Conservation (phyloP, 1,284 basidiomycete species). For the Takashimella tepidaria region DNA sequence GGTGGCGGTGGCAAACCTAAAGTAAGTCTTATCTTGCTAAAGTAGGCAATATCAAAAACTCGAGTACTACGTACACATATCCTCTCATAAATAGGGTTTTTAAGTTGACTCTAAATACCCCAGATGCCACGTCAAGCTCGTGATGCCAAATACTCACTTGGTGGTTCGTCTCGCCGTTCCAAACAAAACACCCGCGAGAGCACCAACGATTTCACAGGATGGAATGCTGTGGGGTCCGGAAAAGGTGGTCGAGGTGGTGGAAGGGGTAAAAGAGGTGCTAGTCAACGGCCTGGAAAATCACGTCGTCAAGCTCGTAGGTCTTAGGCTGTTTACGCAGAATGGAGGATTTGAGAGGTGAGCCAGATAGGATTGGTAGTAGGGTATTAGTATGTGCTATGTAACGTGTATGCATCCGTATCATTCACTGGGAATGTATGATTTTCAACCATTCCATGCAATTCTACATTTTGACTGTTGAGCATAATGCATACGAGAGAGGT, state of each 20-base stretch:
- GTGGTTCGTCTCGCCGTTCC: constrained; percentile 57
- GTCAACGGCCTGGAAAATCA: constrained; percentile 32
- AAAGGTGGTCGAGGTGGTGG: constrained; percentile 44
- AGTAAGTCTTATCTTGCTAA: constrained; percentile 23
- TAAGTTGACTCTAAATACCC: neutral
- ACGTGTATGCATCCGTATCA: too few relatives aligned
- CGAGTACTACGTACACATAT: neutral
- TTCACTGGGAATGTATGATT: too few relatives aligned
- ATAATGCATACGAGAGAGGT: too few relatives aligned
- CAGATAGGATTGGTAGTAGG: too few relatives aligned
- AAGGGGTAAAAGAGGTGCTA: constrained; percentile 42
- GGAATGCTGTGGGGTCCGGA: constrained; percentile 47
- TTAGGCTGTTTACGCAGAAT: too few relatives aligned
- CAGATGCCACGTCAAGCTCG: constrained; percentile 61
- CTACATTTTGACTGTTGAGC: too few relatives aligned
- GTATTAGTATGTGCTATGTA: too few relatives aligned
- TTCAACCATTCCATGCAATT: too few relatives aligned
- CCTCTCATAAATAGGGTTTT: too few relatives aligned
- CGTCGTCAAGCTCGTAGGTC: constrained; percentile 16
- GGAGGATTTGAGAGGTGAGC: too few relatives aligned
- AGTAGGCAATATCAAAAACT: too few relatives aligned
- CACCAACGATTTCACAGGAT: constrained; percentile 63
- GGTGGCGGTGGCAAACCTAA: constrained; percentile 39
- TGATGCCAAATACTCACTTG: constrained; percentile 76
- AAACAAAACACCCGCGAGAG: constrained; percentile 78